Conservation (phyloP, 2,329 filamentous ascomycete genomes). For the Ophiocordyceps camponoti-saundersi region DNA sequence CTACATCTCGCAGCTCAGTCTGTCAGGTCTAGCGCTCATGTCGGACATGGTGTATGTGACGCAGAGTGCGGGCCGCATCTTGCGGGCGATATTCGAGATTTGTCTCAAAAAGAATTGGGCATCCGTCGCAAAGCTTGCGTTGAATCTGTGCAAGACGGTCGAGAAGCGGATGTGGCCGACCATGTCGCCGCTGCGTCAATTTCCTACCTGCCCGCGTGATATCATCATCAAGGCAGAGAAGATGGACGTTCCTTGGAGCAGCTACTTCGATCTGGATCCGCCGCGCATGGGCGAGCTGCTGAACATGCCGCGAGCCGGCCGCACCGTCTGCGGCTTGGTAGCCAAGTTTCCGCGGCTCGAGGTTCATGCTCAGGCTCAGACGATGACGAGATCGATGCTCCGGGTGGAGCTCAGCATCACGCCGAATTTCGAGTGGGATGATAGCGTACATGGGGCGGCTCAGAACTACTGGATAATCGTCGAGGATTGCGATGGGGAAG, state of each 20-base stretch:
- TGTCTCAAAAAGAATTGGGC: slow-evolving; percentile 95
- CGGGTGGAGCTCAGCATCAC: slow-evolving; percentile 80
- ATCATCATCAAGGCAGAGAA: slow-evolving; percentile 85
- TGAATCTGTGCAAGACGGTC: slow-evolving; percentile 96
- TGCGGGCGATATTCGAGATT: slow-evolving; percentile 92
- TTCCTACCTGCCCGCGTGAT: slow-evolving; percentile 64
- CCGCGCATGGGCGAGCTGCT: slow-evolving; percentile 91
- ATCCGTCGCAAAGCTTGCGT: slow-evolving; percentile 74
- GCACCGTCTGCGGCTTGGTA: slow-evolving; percentile 70
- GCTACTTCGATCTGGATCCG: slow-evolving; percentile 90
- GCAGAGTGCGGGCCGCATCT: slow-evolving; percentile 88
- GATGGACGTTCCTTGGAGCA: slow-evolving; percentile 85
- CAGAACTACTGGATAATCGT: slow-evolving; percentile 96
- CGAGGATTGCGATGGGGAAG: slow-evolving; percentile 93
- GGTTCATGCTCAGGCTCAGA: slow-evolving; percentile 84
- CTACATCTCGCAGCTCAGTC: slow-evolving; percentile 85
- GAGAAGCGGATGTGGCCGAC: slow-evolving; percentile 99
- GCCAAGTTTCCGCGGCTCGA: slow-evolving; percentile 88
- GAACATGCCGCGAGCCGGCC: slow-evolving; percentile 76
- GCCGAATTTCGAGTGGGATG: slow-evolving; percentile 93
- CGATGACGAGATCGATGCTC: slow-evolving; percentile 85
- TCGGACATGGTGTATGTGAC: slow-evolving; percentile 98
- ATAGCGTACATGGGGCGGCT: slow-evolving; percentile 66
- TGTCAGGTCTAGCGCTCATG: slow-evolving; percentile 91
- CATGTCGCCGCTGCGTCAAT: slow-evolving; percentile 90